Percentiles rank a stretch among this genome's conserved stretches.
These are phyloP conservation scores for Trifolium fragiferum DNA, from an alignment of 306 rosid genomes.

Conservation along the genomic window DNA sequence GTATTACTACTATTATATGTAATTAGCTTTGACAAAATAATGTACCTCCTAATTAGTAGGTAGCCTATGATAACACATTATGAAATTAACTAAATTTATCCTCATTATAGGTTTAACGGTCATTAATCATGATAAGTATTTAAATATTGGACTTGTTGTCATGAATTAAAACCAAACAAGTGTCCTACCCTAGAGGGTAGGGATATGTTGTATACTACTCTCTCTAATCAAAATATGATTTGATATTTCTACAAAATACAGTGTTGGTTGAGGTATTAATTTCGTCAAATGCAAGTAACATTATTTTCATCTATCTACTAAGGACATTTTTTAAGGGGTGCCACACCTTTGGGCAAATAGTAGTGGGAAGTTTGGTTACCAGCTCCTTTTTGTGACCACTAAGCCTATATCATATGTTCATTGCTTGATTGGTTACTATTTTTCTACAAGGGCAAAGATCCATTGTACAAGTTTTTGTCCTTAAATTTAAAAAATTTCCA, in stretches of 20 bases:
- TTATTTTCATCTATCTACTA: conserved; percentile 37
- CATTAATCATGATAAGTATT: conserved; percentile 21
- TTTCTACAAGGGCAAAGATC: neutral
- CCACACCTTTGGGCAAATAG: conserved; percentile 48
- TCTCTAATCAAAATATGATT: conserved; percentile 32
- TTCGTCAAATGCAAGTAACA: conserved; percentile 60
- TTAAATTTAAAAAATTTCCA: neutral
- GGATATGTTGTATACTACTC: conserved; percentile 18
- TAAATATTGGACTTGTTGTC: conserved; percentile 7
- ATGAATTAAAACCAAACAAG: conserved; percentile 29
- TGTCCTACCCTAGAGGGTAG: conserved; percentile 26
- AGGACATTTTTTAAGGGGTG: conserved; percentile 54
- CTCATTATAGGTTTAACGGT: conserved; percentile 47
- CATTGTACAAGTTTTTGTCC: neutral
- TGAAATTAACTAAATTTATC: conserved; percentile 37
- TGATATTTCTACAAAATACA: neutral
- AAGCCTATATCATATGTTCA: conserved; percentile 1
- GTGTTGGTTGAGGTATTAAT: conserved; percentile 40
- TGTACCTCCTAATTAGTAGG: neutral
- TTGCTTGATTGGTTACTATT: neutral
- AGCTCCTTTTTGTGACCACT: conserved; percentile 72
- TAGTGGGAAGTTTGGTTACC: conserved; percentile 78
- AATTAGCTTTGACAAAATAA: neutral
- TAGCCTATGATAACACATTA: neutral
- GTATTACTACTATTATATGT: neutral